phyloP scores from a whole-genome alignment of 164 flowering plant species.

The Berberis thunbergii region DNA sequence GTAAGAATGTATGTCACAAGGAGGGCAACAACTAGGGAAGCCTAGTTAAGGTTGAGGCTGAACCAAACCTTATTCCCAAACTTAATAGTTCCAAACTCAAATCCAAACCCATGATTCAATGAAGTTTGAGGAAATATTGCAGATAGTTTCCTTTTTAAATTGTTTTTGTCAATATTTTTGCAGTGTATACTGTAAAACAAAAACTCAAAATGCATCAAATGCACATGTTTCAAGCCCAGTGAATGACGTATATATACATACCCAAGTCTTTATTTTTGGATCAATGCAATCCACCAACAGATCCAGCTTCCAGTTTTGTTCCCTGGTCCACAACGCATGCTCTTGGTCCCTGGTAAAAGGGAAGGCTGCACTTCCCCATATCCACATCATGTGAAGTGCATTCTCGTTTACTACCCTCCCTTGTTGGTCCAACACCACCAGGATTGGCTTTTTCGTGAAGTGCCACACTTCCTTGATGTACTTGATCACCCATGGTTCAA shows the following conservation, averaged over 20 bases:
- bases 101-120: no score
- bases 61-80: no score
- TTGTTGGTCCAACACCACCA: constrained; percentile 46
- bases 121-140: no score
- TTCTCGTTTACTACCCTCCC: constrained; percentile 37
- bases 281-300: constrained; percentile 46
- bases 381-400: constrained; percentile 58
- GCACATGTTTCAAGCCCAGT: no score
- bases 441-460: constrained; percentile 31
- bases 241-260: constrained; percentile 5
- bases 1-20: no score
- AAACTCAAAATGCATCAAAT: no score
- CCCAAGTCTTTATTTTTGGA: constrained; percentile 25
- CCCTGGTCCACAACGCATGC: constrained; percentile 34
- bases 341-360: constrained; percentile 42
- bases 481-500: constrained; percentile 34
- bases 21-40: no score
- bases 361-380: constrained; percentile 52
- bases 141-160: no score
- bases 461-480: constrained; percentile 52
- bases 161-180: no score
- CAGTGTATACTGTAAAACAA: no score
- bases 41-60: no score
- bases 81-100: no score
- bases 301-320: constrained; percentile 44